Evolutionary conservation across 108 stramenopile species (phyloP).

Genomic region (Bacterosira constricta): DNA sequence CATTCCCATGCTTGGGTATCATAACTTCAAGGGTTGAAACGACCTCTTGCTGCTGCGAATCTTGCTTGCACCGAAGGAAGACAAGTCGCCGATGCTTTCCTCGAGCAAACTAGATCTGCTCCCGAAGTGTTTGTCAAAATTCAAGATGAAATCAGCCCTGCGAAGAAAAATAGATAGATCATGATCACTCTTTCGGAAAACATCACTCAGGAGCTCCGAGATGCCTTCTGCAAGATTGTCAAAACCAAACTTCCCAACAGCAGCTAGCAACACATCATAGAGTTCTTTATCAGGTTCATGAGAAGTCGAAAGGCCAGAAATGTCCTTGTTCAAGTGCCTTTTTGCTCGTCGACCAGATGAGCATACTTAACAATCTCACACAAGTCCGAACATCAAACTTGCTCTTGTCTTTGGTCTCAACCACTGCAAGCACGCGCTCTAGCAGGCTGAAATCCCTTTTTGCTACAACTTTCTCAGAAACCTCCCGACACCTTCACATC

Average conservation of each 20-base stretch:
- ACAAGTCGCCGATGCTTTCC: no score
- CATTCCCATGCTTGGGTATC: no score
- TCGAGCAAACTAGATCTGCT: no score
- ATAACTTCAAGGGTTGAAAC: no score
- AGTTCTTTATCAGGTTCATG: not conserved
- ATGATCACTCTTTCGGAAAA: not conserved
- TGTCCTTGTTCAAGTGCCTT: not conserved
- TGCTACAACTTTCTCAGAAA: not conserved
- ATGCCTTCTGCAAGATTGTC: not conserved
- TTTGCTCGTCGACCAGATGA: not conserved
- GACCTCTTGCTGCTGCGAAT: conserved; percentile 11
- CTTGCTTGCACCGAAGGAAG: conserved; percentile 20
- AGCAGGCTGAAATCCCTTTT: not conserved
- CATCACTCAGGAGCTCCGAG: not conserved
- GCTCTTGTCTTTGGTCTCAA: not conserved
- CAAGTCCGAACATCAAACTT: not conserved
- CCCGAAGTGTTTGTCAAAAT: no score
- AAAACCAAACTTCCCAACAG: not conserved
- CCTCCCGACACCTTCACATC: not conserved
- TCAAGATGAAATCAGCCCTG: no score
- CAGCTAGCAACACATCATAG: not conserved
- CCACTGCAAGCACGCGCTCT: not conserved
- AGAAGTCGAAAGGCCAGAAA: not conserved
- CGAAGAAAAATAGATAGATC: not conserved
- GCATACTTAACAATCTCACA: not conserved